Conservation (phyloP, 2,329 filamentous ascomycete species). For the Aspergillus amoenus region DNA sequence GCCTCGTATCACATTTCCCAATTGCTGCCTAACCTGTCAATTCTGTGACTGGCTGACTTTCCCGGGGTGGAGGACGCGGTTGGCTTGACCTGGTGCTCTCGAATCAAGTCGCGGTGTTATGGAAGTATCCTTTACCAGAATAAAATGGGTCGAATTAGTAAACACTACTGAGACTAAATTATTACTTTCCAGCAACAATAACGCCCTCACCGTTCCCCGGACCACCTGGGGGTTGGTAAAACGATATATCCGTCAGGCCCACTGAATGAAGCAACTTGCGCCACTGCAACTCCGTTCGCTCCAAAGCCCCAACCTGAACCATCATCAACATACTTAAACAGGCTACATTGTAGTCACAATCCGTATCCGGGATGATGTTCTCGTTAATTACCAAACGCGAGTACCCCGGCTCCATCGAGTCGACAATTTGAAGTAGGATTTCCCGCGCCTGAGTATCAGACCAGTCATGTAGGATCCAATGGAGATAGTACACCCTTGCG, state of each 20-base stretch:
- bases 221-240: not conserved
- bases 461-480: constrained; percentile 26
- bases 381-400: constrained; percentile 30
- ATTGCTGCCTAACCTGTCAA: too few species aligned
- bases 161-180: too few species aligned
- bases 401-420: constrained; percentile 23
- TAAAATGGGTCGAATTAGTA: too few species aligned
- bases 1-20: not conserved
- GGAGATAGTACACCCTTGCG: constrained; percentile 25
- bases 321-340: constrained; percentile 19
- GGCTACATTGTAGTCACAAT: constrained; percentile 11
- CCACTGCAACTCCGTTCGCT: constrained; percentile 25
- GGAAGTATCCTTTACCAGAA: too few species aligned
- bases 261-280: constrained; percentile 16
- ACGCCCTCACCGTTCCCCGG: not conserved
- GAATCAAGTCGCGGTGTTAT: too few species aligned
- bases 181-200: not conserved
- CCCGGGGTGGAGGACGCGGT: too few species aligned
- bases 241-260: constrained; percentile 10
- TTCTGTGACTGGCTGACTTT: too few species aligned
- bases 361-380: constrained; percentile 23
- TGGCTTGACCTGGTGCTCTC: too few species aligned
- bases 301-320: constrained; percentile 16
- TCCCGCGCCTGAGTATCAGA: constrained; percentile 14
- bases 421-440: constrained; percentile 19